Evolutionary conservation across 1,284 basidiomycete genomes (phyloP).

Genomic region (Xerocomus cyaneibrunnescens): DNA sequence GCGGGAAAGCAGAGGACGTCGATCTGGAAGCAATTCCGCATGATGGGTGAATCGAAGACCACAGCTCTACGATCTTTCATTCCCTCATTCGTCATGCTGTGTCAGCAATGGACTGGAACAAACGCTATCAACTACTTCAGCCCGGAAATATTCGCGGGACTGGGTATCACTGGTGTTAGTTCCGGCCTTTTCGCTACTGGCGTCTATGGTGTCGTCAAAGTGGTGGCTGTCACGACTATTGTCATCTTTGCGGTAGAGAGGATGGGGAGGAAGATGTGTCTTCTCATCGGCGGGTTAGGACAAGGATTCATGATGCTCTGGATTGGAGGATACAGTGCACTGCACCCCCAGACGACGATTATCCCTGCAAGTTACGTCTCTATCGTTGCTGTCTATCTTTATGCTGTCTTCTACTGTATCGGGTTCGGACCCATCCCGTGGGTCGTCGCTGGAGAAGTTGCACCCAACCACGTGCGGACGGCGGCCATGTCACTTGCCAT

Average conservation of each 20-base stretch:
- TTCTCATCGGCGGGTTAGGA: conserved; percentile 46
- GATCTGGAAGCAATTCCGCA: conserved; percentile 39
- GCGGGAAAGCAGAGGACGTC: conserved; percentile 42
- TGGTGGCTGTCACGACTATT: conserved; percentile 41
- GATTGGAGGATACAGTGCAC: conserved; percentile 46
- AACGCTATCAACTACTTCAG: conserved; percentile 61
- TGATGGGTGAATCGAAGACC: conserved; percentile 45
- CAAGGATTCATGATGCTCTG: conserved; percentile 50
- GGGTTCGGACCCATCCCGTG: conserved; percentile 45
- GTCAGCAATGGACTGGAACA: conserved; percentile 61
- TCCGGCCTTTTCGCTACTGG: conserved; percentile 59
- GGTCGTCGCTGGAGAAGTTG: conserved; percentile 49
- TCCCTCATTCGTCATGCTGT: conserved; percentile 53
- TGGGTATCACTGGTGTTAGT: conserved; percentile 53
- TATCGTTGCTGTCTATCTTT: conserved; percentile 49
- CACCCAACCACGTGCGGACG: conserved; percentile 49
- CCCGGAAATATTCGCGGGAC: conserved; percentile 49
- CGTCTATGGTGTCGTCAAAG: conserved; percentile 62
- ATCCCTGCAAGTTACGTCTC: conserved; percentile 50
- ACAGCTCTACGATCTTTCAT: conserved; percentile 51
- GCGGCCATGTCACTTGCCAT: conserved; percentile 44
- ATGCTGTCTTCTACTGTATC: conserved; percentile 46
- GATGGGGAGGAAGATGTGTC: conserved; percentile 46
- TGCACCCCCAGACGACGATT: conserved; percentile 37
- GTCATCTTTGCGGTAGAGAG: conserved; percentile 46